Evolutionary conservation across 495 filamentous ascomycete genomes (phyloP).

Genomic region (Cladorrhinum samala): DNA sequence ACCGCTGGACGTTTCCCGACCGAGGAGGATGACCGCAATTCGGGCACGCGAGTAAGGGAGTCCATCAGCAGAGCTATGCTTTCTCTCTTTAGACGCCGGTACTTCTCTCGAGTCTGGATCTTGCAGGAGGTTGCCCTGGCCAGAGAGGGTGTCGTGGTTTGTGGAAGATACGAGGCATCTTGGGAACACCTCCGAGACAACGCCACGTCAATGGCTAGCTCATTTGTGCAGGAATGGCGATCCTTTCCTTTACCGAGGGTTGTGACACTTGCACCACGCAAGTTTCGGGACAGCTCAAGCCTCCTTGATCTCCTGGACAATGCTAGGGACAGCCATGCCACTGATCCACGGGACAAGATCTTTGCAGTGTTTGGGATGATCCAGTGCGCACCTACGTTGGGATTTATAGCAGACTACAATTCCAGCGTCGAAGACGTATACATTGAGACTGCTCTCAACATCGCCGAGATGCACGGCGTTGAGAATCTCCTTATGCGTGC

Average conservation of each 20-base stretch:
- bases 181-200: slow-evolving; percentile 1
- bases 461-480: background rate
- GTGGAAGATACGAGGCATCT: background rate
- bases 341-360: slow-evolving; percentile 21
- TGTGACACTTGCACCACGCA: background rate
- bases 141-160: slow-evolving; percentile 3
- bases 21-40: too few relatives aligned
- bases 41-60: too few relatives aligned
- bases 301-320: slow-evolving; percentile 5
- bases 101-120: slow-evolving; percentile 18
- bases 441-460: background rate
- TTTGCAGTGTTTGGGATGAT: slow-evolving; percentile 17
- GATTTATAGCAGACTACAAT: slow-evolving; percentile 10
- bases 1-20: too few relatives aligned
- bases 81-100: slow-evolving; percentile 2
- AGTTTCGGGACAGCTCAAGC: background rate
- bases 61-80: background rate
- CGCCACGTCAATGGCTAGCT: too few relatives aligned
- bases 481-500: background rate
- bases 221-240: background rate
- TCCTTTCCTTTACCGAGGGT: background rate
- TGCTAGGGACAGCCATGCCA: slow-evolving; percentile 5
- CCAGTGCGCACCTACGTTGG: background rate
- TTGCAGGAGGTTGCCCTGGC: slow-evolving; percentile 12
- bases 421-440: slow-evolving; percentile 2